Base-by-base conservation (phyloP, 2,329 filamentous ascomycete species). In the Ceratocystis harringtonii region DNA sequence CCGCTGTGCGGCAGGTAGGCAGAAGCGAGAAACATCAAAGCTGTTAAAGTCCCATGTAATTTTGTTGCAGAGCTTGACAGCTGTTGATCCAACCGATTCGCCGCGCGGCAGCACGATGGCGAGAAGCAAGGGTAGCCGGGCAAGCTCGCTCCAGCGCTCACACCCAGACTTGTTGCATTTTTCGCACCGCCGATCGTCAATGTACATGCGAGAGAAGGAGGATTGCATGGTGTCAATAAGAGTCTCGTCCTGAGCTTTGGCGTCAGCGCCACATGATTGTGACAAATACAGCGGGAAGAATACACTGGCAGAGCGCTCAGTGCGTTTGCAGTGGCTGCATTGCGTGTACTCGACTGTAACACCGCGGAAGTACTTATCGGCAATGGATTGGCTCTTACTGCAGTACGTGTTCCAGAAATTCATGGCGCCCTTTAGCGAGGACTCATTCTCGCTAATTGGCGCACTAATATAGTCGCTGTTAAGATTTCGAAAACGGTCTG, bases 341-440 rank as follows among this genome's bases (percentile, higher is more conserved):
- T 72, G 69, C 0, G 84, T 83, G 67, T 90, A 92, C 66, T 86
- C 83, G 1, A 90, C 83, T 60, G 84, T 86, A 70, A 92, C 82
- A 2, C 88, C 87, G 3, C 88, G 88, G 78, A 92, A 95, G 70
- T 92, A 84, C 52, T 84, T 84, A 68, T 89, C 88, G 66, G 95
- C 82, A 66, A 90, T 84, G n/a, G 88, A 92, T 69, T 81, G 78
- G 72, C 90, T 89, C 60, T 82, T 80, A 68, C 85, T 82, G 45
- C 80, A 81, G 72, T 91, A 89, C 17, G 84, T 80, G 22, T 78
- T 76, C 91, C 91, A 96, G 74, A 90, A 89, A 44, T 86, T 83
- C 64, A 80, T 79, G 0, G 87, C 85, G n/a, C 86, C 87, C 65
- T 68, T 62, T 2, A 68, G 55, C 15, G 63, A 63, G n/a, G 64